These are phyloP conservation scores for Leccinum fallax DNA, from an alignment of 1,284 basidiomycete species.

Conservation along the genomic window DNA sequence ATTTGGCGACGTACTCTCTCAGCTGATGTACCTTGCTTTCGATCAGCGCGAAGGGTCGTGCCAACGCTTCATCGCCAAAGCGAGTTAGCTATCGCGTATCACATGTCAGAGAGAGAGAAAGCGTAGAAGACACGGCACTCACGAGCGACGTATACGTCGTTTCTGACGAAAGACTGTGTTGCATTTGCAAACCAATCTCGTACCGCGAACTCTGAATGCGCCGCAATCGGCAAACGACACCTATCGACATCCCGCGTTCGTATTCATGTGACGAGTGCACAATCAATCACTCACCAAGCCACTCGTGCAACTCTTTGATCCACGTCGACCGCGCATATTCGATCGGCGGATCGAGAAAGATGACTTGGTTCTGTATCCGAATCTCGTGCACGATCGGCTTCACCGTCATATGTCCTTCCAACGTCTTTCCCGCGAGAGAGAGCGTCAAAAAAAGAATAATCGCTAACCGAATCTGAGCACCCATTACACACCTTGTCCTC, in stretches of 20 bases:
- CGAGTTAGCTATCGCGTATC: constrained; percentile 63
- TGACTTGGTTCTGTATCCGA: constrained; percentile 97
- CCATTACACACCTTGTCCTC: constrained; percentile 68
- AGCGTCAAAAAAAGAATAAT: not conserved
- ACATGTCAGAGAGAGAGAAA: not conserved
- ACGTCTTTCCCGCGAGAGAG: constrained; percentile 44
- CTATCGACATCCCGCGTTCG: constrained; percentile 40
- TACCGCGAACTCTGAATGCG: constrained; percentile 94
- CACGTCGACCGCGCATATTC: constrained; percentile 91
- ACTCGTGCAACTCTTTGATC: constrained; percentile 90
- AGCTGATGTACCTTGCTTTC: constrained; percentile 88
- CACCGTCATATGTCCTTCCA: constrained; percentile 71
- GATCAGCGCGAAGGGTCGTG: constrained; percentile 84
- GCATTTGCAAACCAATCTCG: constrained; percentile 92
- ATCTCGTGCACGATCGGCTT: constrained; percentile 93
- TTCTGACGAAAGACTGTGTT: constrained; percentile 62
- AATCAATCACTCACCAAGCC: constrained; percentile 68
- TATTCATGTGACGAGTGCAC: not conserved
- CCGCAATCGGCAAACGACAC: constrained; percentile 85
- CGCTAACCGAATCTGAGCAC: not conserved
- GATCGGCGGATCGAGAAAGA: constrained; percentile 97
- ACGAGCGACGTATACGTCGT: constrained; percentile 84
- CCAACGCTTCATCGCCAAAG: constrained; percentile 75
- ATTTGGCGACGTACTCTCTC: constrained; percentile 91
- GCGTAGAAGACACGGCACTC: constrained; percentile 26